phyloP scores from a whole-genome alignment of 305 asterid species.

The Fraxinus xanthoxyloides region DNA sequence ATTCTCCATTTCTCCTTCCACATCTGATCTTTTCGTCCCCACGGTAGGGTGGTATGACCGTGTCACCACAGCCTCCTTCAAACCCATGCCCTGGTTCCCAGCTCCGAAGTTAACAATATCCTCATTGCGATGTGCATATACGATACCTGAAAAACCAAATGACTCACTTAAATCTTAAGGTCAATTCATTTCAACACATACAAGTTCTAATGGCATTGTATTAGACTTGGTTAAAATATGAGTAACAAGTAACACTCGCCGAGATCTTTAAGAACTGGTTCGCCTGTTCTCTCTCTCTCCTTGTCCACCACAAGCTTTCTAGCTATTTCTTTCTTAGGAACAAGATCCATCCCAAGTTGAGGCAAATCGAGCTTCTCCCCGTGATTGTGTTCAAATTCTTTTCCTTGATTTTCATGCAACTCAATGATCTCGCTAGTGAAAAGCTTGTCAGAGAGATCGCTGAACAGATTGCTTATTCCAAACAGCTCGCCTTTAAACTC shows the following conservation, averaged over 20 bases:
- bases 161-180: background rate
- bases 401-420: constrained; percentile 49
- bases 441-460: constrained; percentile 81
- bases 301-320: constrained; percentile 20
- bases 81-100: constrained; percentile 13
- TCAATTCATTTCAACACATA: background rate
- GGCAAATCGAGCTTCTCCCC: constrained; percentile 30
- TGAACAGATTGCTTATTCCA: constrained; percentile 86
- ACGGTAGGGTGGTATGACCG: constrained; percentile 24
- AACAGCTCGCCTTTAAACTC: constrained; percentile 89
- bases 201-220: background rate
- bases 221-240: background rate
- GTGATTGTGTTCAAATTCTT: constrained; percentile 19
- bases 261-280: constrained; percentile 55
- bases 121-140: constrained; percentile 87
- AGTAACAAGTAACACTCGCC: constrained; percentile 48
- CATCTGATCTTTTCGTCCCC: constrained; percentile 32
- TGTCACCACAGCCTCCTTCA: constrained; percentile 16
- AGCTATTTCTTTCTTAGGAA: constrained; percentile 30
- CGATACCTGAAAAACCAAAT: constrained; percentile 52
- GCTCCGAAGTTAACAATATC: constrained; percentile 69
- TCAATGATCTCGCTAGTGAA: constrained; percentile 89
- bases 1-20: constrained; percentile 25
- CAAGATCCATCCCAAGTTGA: constrained; percentile 38
- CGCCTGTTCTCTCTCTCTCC: constrained; percentile 20